phyloP scores from a whole-genome alignment of 768 basidiomycete species.

The Hortiboletus campestris region DNA sequence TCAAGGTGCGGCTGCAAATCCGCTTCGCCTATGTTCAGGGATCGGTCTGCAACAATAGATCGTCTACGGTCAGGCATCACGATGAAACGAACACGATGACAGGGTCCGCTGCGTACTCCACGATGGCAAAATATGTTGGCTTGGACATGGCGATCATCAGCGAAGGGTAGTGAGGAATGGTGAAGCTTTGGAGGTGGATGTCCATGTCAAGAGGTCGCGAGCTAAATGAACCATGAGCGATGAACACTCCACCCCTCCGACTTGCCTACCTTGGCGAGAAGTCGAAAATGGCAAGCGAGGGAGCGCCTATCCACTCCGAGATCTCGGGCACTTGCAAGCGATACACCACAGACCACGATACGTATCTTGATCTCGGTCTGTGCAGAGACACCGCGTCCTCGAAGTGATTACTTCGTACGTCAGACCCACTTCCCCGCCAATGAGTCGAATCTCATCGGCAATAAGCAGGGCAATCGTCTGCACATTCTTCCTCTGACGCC shows the following conservation, averaged over 20 bases:
- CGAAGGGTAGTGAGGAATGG: constrained; percentile 96
- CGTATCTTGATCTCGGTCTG: constrained; percentile 92
- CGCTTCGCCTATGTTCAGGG: constrained; percentile 82
- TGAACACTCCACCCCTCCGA: too few relatives aligned
- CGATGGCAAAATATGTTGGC: constrained; percentile 90
- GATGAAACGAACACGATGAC: constrained; percentile 93
- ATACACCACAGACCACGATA: constrained; percentile 92
- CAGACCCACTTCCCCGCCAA: constrained; percentile 93
- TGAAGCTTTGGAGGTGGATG: constrained; percentile 94
- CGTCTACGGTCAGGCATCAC: constrained; percentile 89
- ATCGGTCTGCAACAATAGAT: constrained; percentile 85
- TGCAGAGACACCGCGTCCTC: constrained; percentile 92
- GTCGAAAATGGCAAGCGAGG: constrained; percentile 94
- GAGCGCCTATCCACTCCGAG: constrained; percentile 98
- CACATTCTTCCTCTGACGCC: constrained; percentile 97
- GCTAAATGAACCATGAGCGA: constrained; percentile 38
- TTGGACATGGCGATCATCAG: constrained; percentile 99
- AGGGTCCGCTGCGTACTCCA: constrained; percentile 85
- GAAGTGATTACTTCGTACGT: constrained; percentile 97
- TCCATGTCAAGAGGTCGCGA: constrained; percentile 98
- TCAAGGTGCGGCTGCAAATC: constrained; percentile 89
- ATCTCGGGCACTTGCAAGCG: constrained; percentile 92
- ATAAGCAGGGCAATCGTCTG: constrained; percentile 91
- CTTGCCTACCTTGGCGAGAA: constrained; percentile 89
- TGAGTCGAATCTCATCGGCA: constrained; percentile 92